Conservation (phyloP, 140 eudicot genomes). For the Cichorium intybus region DNA sequence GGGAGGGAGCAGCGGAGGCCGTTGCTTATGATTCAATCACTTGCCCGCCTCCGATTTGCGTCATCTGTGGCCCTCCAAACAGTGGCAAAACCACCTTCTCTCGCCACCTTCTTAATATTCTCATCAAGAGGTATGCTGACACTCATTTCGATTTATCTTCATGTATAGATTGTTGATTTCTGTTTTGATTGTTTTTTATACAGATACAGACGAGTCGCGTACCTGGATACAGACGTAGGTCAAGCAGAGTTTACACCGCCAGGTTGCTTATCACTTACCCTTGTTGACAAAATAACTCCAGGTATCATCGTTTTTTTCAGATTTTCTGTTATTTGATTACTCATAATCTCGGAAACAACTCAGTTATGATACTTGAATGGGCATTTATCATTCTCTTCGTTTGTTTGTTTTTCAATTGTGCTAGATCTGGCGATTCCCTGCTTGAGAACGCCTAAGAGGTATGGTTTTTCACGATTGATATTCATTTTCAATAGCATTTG, state of each 20-base stretch:
- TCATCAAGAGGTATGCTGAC: slow-evolving; percentile 41
- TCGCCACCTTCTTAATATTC: slow-evolving; percentile 67
- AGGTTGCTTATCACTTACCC: slow-evolving; percentile 66
- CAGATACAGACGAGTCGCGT: slow-evolving; percentile 69
- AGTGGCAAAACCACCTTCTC: slow-evolving; percentile 78
- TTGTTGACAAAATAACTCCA: slow-evolving; percentile 55
- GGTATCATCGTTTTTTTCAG: slow-evolving; percentile 30
- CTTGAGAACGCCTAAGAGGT: slow-evolving; percentile 79
- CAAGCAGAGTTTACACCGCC: slow-evolving; percentile 89
- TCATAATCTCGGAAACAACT: background rate
- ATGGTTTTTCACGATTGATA: background rate
- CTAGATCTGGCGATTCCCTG: slow-evolving; percentile 82
- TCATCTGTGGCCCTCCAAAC: slow-evolving; percentile 78
- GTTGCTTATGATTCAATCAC: slow-evolving; percentile 44
- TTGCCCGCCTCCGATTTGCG: slow-evolving; percentile 43
- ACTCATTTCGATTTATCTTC: background rate
- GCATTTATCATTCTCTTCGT: background rate
- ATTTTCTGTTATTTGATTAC: background rate
- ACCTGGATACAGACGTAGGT: slow-evolving; percentile 82
- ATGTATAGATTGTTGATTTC: background rate
- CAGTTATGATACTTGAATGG: background rate
- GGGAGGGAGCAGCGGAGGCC: slow-evolving; percentile 55
- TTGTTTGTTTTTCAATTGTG: slow-evolving; percentile 5
- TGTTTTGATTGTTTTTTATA: background rate
- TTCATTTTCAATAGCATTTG: background rate